These are phyloP conservation scores for Fusarium protoensiforme DNA, from an alignment of 2,329 filamentous ascomycete species.

Conservation along the genomic window DNA sequence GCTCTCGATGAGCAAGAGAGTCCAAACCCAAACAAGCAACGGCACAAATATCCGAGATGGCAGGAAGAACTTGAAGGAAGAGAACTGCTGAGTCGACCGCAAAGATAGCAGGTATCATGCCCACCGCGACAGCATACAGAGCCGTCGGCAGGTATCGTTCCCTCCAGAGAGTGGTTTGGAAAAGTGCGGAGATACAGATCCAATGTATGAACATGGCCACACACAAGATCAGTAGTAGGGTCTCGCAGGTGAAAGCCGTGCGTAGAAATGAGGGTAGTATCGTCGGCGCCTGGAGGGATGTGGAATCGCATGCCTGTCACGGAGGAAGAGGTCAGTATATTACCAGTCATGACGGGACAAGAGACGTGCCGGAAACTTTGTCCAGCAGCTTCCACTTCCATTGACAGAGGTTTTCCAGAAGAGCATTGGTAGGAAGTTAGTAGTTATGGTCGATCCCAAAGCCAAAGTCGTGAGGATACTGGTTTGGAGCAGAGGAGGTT, in stretches of 20 bases:
- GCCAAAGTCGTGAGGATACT: neutral
- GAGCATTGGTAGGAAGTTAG: neutral
- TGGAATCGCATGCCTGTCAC: neutral
- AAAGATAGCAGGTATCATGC: neutral
- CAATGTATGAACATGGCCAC: neutral
- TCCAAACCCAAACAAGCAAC: neutral
- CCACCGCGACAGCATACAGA: neutral
- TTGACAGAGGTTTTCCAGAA: neutral
- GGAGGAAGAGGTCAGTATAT: neutral
- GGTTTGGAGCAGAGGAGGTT: neutral
- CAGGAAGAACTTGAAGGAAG: neutral
- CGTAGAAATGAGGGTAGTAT: neutral
- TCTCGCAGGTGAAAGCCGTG: neutral
- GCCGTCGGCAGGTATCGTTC: neutral
- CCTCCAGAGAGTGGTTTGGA: neutral
- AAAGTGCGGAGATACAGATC: neutral
- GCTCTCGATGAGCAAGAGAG: neutral
- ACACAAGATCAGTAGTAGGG: neutral
- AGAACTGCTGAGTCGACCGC: neutral
- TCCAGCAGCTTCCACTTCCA: neutral
- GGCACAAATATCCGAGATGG: neutral
- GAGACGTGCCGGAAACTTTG: neutral
- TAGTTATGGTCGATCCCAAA: neutral
- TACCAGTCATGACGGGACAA: neutral
- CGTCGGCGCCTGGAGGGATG: neutral